These are phyloP conservation scores for Schizothecium vesticola DNA, from an alignment of 495 filamentous ascomycete genomes.

Conservation along the genomic window DNA sequence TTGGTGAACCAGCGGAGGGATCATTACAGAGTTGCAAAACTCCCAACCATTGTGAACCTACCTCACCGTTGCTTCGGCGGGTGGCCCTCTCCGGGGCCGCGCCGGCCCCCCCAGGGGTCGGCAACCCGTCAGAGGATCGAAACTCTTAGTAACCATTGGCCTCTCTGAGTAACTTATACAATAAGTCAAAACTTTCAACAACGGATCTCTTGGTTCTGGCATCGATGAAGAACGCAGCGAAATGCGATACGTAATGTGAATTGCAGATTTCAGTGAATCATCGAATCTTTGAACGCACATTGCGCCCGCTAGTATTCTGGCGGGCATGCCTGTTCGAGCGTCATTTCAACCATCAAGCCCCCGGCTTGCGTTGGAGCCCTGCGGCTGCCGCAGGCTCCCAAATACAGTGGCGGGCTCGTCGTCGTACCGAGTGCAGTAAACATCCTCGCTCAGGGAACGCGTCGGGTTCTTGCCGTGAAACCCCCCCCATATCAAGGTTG, in stretches of 20 bases:
- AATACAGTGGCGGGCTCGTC: constrained; percentile 43
- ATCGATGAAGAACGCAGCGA: constrained; percentile 70
- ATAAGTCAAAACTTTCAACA: constrained; percentile 61
- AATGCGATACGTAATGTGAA: constrained; percentile 71
- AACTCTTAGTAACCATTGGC: neutral
- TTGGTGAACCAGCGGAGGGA: constrained; percentile 68
- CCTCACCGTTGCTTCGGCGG: constrained; percentile 38
- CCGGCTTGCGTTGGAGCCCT: constrained; percentile 44
- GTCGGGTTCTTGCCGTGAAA: constrained; percentile 17
- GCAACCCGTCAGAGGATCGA: neutral
- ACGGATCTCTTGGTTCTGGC: constrained; percentile 67
- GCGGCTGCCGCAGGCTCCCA: constrained; percentile 33
- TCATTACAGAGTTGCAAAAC: constrained; percentile 50
- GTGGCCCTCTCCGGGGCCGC: constrained; percentile 1
- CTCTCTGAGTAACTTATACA: constrained; percentile 27
- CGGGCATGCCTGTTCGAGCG: constrained; percentile 63
- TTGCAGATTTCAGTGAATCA: constrained; percentile 71
- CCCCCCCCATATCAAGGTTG: constrained; percentile 36
- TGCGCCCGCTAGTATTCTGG: constrained; percentile 59
- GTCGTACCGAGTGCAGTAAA: constrained; percentile 41
- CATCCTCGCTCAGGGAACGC: constrained; percentile 21
- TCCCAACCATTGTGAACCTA: constrained; percentile 28
- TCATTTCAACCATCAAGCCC: constrained; percentile 51
- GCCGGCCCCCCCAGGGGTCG: constrained; percentile 21
- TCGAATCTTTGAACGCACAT: constrained; percentile 71